A percentile compares a stretch with the other conserved stretches of the same genome.
phyloP scores from a whole-genome alignment of 176 grass and related monocot species.

The Themeda triandra region DNA sequence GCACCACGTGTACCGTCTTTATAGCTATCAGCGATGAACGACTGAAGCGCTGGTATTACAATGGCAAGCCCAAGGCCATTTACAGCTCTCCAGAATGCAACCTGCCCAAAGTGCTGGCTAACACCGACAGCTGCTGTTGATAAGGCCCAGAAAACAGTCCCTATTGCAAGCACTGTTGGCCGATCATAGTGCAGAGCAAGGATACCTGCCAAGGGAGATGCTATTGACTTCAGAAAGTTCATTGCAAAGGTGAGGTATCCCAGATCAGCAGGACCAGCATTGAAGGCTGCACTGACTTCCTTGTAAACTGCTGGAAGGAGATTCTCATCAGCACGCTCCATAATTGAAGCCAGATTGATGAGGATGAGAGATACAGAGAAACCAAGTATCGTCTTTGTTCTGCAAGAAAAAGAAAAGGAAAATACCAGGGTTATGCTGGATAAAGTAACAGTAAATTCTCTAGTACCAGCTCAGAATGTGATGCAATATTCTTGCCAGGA shows the following conservation, averaged over 20 bases:
- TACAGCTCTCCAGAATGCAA: constrained; percentile 84
- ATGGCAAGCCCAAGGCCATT: constrained; percentile 94
- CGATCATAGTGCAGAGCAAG: constrained; percentile 84
- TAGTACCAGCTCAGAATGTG: not conserved
- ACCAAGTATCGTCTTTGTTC: constrained; percentile 81
- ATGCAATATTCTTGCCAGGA: not conserved
- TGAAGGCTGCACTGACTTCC: constrained; percentile 89
- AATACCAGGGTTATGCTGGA: constrained; percentile 12
- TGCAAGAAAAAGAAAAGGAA: constrained; percentile 33
- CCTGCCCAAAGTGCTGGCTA: constrained; percentile 71
- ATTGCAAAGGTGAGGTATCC: constrained; percentile 88
- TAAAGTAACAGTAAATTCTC: not conserved
- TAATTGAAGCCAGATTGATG: constrained; percentile 86
- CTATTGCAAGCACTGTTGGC: constrained; percentile 71
- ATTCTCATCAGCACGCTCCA: constrained; percentile 94
- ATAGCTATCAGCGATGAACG: constrained; percentile 95
- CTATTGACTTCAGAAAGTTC: constrained; percentile 88
- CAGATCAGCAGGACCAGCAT: constrained; percentile 83
- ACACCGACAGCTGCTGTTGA: constrained; percentile 76
- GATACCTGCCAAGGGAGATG: constrained; percentile 77
- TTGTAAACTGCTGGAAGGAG: constrained; percentile 94
- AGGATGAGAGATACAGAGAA: constrained; percentile 93
- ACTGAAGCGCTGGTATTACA: constrained; percentile 91
- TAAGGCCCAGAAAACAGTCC: constrained; percentile 80
- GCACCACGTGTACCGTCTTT: constrained; percentile 70